Base-by-base conservation (phyloP, 2,329 filamentous ascomycete species). In the Thelonectria rubi region DNA sequence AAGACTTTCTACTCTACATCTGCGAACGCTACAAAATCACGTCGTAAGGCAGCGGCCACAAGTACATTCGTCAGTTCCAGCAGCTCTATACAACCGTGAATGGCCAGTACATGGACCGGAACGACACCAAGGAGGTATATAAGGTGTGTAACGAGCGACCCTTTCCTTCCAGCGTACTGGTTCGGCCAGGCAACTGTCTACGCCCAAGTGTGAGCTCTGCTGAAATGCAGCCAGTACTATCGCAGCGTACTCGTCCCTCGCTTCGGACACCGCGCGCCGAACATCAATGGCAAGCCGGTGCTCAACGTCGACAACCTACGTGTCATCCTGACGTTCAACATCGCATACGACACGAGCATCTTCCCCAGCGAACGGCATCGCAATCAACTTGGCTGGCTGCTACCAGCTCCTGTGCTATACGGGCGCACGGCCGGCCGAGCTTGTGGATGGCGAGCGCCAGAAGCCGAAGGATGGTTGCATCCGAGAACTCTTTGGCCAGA, bases 391-490 rank as follows among this genome's bases (percentile, higher is more conserved):
- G 2, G 39, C 59, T 43, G 53, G 66, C 54, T 73, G 32, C 60
- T 76, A 77, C 46, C 48, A 73, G 40, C 51, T 71, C 49, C 54
- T 75, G 10, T 69, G 43, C 26, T 77, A 69, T 43, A 77, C 62
- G 1, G 63, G 73, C 7, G 67, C 62, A n/a, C 65, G 68, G 51
- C 69, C 68, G 17, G 69, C 67, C 15, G 65, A 76, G 69, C 66
- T 76, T 17, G 62, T 76, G 3, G 59, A 77, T 62, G 45, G 58
- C 26, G 58, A 76, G 58, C 70, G 62, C 48, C 62, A 69, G 48
- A 71, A 62, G 26, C 68, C 62, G 4, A 73, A 74, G 30, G 65
- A 76, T 56, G 47, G 68, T 24, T 71, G 47, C 20, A 58, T 56
- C 17, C 46, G 74, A 30, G 62, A 71, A 52, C 64, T 75, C 21